Conservation (phyloP, 2,329 filamentous ascomycete species). For the Proliferodiscus dingleyae region DNA sequence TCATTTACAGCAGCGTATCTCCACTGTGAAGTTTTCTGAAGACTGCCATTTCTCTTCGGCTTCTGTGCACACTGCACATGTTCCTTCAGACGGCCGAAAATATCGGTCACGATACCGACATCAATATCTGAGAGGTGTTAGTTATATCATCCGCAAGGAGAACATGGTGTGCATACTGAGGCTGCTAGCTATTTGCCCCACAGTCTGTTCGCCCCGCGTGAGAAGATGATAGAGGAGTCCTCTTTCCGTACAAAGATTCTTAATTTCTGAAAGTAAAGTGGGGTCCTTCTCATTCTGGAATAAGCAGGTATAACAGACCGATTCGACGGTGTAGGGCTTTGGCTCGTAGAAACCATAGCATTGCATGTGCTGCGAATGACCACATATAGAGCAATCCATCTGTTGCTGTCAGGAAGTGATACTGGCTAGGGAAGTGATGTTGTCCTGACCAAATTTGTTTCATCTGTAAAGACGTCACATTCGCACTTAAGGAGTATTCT, state of each 20-base stretch:
- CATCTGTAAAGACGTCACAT: constrained; percentile 7
- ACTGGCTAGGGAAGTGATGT: background rate
- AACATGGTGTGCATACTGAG: background rate
- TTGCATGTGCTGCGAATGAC: constrained; percentile 13
- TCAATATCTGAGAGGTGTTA: background rate
- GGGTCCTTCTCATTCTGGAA: constrained; percentile 3
- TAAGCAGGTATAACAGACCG: constrained; percentile 21
- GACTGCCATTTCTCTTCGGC: background rate
- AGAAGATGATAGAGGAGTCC: constrained; percentile 15
- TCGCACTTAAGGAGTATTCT: constrained; percentile 7
- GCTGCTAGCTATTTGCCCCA: constrained; percentile 4
- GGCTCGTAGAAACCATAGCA: constrained; percentile 23
- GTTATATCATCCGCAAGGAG: background rate
- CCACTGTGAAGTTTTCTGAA: background rate
- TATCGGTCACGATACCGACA: background rate
- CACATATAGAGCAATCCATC: constrained; percentile 21
- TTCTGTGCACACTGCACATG: background rate
- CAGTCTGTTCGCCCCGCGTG: constrained; percentile 9
- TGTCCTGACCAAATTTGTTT: constrained; percentile 10
- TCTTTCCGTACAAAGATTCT: constrained; percentile 10
- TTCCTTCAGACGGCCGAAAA: background rate
- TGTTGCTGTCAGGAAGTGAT: constrained; percentile 5
- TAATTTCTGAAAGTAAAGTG: constrained; percentile 5
- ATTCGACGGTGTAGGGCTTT: background rate
- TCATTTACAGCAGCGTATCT: constrained; percentile 8